A percentile compares a stretch with the other conserved stretches of the same genome.
Evolutionary conservation across 768 basidiomycete genomes (phyloP).

Genomic region (Tricholoma hemisulphureum): DNA sequence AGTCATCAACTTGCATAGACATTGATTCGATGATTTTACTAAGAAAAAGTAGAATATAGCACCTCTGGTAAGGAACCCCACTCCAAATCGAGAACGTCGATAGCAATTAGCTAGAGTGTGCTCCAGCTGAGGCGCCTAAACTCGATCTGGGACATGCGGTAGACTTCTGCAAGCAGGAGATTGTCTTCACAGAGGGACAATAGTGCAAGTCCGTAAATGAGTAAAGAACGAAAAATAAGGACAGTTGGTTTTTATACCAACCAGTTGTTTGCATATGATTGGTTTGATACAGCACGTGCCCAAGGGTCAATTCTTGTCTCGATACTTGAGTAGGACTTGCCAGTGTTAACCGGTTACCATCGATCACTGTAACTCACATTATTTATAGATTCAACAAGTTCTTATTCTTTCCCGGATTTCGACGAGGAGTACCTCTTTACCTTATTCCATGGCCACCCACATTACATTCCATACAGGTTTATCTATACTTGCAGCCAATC

Average conservation of each 20-base stretch:
- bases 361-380: too few relatives aligned
- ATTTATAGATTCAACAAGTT: too few relatives aligned
- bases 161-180: constrained; percentile 34
- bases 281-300: neutral
- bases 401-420: too few relatives aligned
- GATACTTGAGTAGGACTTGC: too few relatives aligned
- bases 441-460: constrained; percentile 42
- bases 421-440: too few relatives aligned
- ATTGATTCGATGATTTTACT: neutral
- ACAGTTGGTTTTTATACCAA: constrained; percentile 6
- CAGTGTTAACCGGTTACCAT: too few relatives aligned
- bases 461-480: constrained; percentile 51
- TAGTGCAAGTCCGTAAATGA: constrained; percentile 34
- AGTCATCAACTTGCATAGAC: neutral
- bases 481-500: neutral
- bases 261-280: neutral
- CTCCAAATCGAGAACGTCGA: constrained; percentile 24
- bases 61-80: constrained; percentile 38
- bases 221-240: constrained; percentile 17
- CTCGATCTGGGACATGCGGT: constrained; percentile 30
- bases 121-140: constrained; percentile 33
- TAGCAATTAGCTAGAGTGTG: constrained; percentile 25
- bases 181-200: constrained; percentile 35
- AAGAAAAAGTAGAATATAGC: constrained; percentile 16
- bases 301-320: too few relatives aligned